Evolutionary conservation across 768 basidiomycete genomes (phyloP).

Genomic region (Tricholoma sp.): DNA sequence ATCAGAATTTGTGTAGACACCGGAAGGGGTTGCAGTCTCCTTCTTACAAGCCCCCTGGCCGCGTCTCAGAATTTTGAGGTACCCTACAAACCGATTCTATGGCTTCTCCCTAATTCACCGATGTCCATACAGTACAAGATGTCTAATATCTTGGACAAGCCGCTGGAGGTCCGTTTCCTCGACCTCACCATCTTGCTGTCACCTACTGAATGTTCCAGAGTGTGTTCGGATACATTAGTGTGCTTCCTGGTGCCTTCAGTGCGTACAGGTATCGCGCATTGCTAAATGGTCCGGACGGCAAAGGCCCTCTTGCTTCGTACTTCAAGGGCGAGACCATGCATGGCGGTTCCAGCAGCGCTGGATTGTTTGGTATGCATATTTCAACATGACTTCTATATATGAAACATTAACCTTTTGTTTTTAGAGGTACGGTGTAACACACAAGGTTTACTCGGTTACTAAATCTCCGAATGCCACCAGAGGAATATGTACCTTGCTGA

Average conservation of each 20-base stretch:
- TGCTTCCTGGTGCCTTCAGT: slow-evolving; percentile 89
- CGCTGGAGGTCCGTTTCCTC: slow-evolving; percentile 62
- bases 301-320: slow-evolving; percentile 86
- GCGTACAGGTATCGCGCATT: slow-evolving; percentile 89
- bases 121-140: slow-evolving; percentile 68
- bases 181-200: neutral
- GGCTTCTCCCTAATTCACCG: slow-evolving; percentile 1
- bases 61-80: slow-evolving; percentile 97
- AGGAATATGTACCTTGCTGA: slow-evolving; percentile 93
- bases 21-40: slow-evolving; percentile 64
- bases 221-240: slow-evolving; percentile 82
- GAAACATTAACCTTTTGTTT: neutral
- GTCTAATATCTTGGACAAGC: slow-evolving; percentile 95
- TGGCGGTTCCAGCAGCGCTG: slow-evolving; percentile 52
- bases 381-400: neutral
- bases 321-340: slow-evolving; percentile 93
- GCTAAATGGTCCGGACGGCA: slow-evolving; percentile 80
- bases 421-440: slow-evolving; percentile 10
- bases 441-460: neutral
- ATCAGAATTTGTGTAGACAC: slow-evolving; percentile 76
- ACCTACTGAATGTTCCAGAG: slow-evolving; percentile 36
- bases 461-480: slow-evolving; percentile 22
- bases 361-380: slow-evolving; percentile 53
- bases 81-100: neutral
- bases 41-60: slow-evolving; percentile 71